Percentiles rank a stretch among this genome's conserved stretches.
Conservation (phyloP, 108 stramenopile genomes). For the Nitzschia sp. region DNA sequence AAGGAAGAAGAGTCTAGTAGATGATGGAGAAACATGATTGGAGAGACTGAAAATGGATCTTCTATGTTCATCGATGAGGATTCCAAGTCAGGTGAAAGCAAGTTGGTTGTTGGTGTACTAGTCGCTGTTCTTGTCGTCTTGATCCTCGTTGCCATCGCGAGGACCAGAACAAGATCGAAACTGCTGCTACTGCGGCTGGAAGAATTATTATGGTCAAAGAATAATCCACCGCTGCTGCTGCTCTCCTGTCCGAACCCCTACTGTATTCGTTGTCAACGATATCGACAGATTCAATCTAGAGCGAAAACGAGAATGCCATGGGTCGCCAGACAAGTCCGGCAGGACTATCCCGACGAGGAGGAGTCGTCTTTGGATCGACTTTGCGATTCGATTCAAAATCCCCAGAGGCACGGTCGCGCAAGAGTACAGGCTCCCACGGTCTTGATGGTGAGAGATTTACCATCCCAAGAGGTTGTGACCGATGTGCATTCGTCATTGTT, state of each 20-base stretch:
- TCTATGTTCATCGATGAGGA: too few relatives aligned
- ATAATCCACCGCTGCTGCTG: not conserved
- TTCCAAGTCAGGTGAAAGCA: too few relatives aligned
- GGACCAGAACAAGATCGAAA: too few relatives aligned
- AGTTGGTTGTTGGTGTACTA: too few relatives aligned
- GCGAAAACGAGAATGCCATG: constrained; percentile 24
- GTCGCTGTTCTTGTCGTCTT: too few relatives aligned
- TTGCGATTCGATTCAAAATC: constrained; percentile 11
- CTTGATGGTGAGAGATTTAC: constrained; percentile 29
- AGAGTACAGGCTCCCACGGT: constrained; percentile 35
- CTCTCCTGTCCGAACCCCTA: constrained; percentile 28
- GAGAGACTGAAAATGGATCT: too few relatives aligned
- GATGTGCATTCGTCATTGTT: constrained; percentile 1
- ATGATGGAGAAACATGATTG: too few relatives aligned
- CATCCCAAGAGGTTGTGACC: constrained; percentile 24
- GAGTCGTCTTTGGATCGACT: constrained; percentile 13
- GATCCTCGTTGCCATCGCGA: too few relatives aligned
- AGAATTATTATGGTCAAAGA: not conserved
- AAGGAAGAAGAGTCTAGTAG: too few relatives aligned
- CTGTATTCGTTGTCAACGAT: constrained; percentile 33
- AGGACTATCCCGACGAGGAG: not conserved
- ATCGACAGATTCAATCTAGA: constrained; percentile 22
- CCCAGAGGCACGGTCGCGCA: not conserved
- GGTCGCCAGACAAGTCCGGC: constrained; percentile 1
- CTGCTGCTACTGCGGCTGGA: too few relatives aligned